Percentiles rank a stretch among this genome's conserved stretches.
These are phyloP conservation scores for Seiridium unicorne DNA, from an alignment of 2,329 filamentous ascomycete genomes.

Conservation along the genomic window DNA sequence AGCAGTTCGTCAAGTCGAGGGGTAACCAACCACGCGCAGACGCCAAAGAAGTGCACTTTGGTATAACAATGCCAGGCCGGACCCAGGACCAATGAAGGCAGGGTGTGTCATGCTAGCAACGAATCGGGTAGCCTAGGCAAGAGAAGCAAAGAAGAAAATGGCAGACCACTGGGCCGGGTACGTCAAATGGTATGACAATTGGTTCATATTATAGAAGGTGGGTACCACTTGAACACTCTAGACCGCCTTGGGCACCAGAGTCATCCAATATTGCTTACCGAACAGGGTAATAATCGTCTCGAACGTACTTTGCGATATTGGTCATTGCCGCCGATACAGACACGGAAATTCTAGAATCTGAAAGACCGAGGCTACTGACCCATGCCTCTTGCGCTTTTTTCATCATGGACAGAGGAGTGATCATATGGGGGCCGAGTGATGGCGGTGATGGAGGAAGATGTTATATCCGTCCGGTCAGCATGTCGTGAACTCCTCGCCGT, in stretches of 20 bases:
- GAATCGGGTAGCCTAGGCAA: neutral
- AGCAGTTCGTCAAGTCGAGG: too few species aligned
- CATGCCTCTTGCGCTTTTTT: neutral
- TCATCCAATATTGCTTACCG: constrained; percentile 7
- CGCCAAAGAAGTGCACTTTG: neutral
- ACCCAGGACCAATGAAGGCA: constrained; percentile 7
- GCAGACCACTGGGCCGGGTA: neutral
- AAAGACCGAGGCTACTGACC: neutral
- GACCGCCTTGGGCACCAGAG: neutral
- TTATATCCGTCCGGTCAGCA: too few species aligned
- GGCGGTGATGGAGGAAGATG: too few species aligned
- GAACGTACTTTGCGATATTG: constrained; percentile 2
- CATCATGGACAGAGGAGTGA: neutral
- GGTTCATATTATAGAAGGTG: constrained; percentile 6
- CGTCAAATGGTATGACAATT: neutral
- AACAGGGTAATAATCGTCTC: constrained; percentile 2
- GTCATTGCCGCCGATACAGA: neutral
- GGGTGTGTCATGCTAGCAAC: constrained; percentile 1
- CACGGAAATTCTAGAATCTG: neutral
- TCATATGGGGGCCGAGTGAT: too few species aligned
- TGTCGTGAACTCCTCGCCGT: too few species aligned
- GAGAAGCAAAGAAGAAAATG: neutral
- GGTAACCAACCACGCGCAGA: neutral
- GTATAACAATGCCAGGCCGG: neutral
- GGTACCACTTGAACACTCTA: constrained; percentile 1